phyloP scores from a whole-genome alignment of 225 moss, liverwort and hornwort species.

The Pleurozium schreberi region DNA sequence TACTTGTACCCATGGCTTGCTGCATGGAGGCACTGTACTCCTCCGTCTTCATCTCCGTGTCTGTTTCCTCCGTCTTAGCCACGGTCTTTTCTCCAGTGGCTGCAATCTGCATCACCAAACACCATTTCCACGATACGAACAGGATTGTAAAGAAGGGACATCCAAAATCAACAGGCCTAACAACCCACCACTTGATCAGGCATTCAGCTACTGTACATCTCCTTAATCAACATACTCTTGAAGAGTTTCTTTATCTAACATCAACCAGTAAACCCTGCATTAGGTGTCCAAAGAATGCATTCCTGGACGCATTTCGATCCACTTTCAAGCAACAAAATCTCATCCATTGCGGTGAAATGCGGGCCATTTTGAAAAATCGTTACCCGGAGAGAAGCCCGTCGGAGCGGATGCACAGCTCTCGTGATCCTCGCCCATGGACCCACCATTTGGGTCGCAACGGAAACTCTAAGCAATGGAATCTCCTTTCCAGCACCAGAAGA shows the following conservation, averaged over 20 bases:
- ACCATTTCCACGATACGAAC: not conserved
- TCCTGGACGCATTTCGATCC: not conserved
- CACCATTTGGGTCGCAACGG: not conserved
- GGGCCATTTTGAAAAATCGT: not conserved
- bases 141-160: not conserved
- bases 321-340: not conserved
- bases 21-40: slow-evolving; percentile 79
- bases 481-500: not conserved
- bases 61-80: slow-evolving; percentile 38
- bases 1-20: slow-evolving; percentile 79
- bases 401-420: not conserved
- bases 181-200: not conserved
- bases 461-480: not conserved
- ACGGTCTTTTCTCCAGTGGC: slow-evolving; percentile 32
- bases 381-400: slow-evolving; percentile 12
- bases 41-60: slow-evolving; percentile 48
- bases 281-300: not conserved
- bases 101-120: slow-evolving; percentile 27
- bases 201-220: not conserved
- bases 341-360: not conserved
- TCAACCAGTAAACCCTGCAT: not conserved
- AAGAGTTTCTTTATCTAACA: not conserved
- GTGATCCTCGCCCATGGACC: not conserved
- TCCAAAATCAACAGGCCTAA: not conserved
- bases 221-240: not conserved